These are phyloP conservation scores for Alternaria infectoria DNA, from an alignment of 2,329 filamentous ascomycete species.

Conservation along the genomic window DNA sequence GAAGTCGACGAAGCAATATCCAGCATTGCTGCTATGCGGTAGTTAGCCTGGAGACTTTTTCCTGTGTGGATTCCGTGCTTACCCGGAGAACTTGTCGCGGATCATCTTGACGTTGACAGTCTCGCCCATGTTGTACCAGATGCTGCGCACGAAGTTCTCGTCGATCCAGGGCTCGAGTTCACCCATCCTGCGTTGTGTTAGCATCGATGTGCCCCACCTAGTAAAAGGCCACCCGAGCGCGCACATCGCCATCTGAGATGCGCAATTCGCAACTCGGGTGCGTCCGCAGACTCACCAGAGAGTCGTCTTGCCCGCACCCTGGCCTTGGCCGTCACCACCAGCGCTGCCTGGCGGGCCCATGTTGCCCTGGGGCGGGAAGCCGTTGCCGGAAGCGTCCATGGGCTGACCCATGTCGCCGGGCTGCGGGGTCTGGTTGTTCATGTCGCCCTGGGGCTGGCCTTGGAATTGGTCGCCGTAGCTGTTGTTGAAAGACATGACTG, in stretches of 20 bases:
- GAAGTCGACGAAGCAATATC: slow-evolving; percentile 99
- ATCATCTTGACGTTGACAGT: slow-evolving; percentile 99
- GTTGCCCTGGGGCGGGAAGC: slow-evolving; percentile 59
- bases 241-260: not conserved
- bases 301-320: slow-evolving; percentile 58
- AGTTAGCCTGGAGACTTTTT: slow-evolving; percentile 37
- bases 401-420: slow-evolving; percentile 61
- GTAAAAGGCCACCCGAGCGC: not conserved
- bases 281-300: slow-evolving; percentile 53
- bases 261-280: not conserved
- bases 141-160: slow-evolving; percentile 95
- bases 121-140: slow-evolving; percentile 93
- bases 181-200: slow-evolving; percentile 78
- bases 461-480: slow-evolving; percentile 66
- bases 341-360: slow-evolving; percentile 49
- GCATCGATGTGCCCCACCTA: slow-evolving; percentile 7
- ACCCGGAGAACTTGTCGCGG: slow-evolving; percentile 98
- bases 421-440: slow-evolving; percentile 56
- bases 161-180: slow-evolving; percentile 99
- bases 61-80: slow-evolving; percentile 41
- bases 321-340: slow-evolving; percentile 44
- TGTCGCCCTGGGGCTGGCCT: slow-evolving; percentile 62
- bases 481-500: slow-evolving; percentile 70
- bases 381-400: slow-evolving; percentile 60
- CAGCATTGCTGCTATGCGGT: slow-evolving; percentile 84